Conservation (phyloP, 2,329 filamentous ascomycete species). For the Hypomyces perniciosus region DNA sequence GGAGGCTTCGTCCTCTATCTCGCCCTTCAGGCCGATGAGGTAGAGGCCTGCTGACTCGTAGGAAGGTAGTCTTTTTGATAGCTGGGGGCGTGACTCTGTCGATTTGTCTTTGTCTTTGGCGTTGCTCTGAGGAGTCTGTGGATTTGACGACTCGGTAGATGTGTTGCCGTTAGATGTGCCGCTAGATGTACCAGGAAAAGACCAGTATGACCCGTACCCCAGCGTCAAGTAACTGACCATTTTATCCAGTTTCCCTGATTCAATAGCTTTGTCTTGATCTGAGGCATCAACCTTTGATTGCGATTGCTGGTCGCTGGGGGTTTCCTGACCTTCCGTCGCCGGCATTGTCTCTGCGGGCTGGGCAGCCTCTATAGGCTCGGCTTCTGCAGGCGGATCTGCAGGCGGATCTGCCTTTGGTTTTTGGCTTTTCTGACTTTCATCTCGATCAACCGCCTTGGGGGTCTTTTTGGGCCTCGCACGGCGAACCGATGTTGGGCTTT, state of each 20-base stretch:
- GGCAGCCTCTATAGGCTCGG: not conserved
- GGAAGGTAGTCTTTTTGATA: conserved; percentile 16
- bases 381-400: not conserved
- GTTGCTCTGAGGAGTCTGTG: conserved; percentile 12
- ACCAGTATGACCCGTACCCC: conserved; percentile 63
- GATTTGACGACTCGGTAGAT: conserved; percentile 11
- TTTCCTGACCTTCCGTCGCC: not conserved
- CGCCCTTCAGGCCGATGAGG: conserved; percentile 62
- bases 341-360: not conserved
- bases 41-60: conserved; percentile 43
- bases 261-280: not conserved
- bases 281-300: not conserved
- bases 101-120: conserved; percentile 13
- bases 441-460: conserved; percentile 11
- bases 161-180: not conserved
- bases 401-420: not conserved
- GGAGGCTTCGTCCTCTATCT: conserved; percentile 44
- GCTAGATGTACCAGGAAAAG: conserved; percentile 29
- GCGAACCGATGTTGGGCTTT: conserved; percentile 66
- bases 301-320: not conserved
- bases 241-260: conserved; percentile 36
- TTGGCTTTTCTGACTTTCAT: conserved; percentile 6
- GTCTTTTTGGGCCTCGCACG: conserved; percentile 37
- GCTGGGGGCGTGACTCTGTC: not conserved
- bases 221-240: conserved; percentile 61